Evolutionary conservation across 768 basidiomycete species (phyloP), one percentile per base, ranked within the genome.

Genomic region (Boletus subcaerulescens): DNA sequence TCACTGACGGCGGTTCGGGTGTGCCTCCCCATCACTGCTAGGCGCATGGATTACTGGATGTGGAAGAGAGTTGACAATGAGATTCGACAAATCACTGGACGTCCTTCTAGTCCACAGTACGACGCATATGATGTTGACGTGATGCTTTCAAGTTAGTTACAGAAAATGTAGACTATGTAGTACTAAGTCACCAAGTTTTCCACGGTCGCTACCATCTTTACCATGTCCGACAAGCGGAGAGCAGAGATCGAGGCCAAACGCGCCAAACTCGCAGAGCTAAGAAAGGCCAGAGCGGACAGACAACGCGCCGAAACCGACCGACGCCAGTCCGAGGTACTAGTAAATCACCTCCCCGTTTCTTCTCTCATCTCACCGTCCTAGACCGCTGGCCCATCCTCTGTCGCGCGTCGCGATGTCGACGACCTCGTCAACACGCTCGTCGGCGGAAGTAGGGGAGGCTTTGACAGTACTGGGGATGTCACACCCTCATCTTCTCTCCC

Each of bases 171-270:
- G 33, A 35, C 33, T 35, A 32, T 1, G 10, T 32, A 32, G 2
- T 32, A 9, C 7, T 8, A 11, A 39, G 38, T 39, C 9, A 18
- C 8, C 11, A 10, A 8, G 32, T 35, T 62, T 62, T 60, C 58
- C 65, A 63, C 64, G 60, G 56, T 55, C 51, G 45, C 54, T 40
- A 6, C 22, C 5, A 39, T 1, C 17, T 18, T 39, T 31, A n/a
- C 43, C 49, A 82, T 80, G 78, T 85, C 87, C 50, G 83, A 86
- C 62, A 81, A 81, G 72, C 80, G 92, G 46, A 75, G 91, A 66
- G 85, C 86, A 65, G 94, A 97, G 73, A 89, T 98, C 56, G 93
- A 93, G 71, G 90, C 87, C 24, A 98, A 98, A 74, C 77, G 87
- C 58, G 83, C 85, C 12, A 94, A 93, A 71, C 85, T 98, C 33